These are phyloP conservation scores for Calonectria pseudoturangicola DNA, from an alignment of 2,329 filamentous ascomycete genomes.

Conservation along the genomic window DNA sequence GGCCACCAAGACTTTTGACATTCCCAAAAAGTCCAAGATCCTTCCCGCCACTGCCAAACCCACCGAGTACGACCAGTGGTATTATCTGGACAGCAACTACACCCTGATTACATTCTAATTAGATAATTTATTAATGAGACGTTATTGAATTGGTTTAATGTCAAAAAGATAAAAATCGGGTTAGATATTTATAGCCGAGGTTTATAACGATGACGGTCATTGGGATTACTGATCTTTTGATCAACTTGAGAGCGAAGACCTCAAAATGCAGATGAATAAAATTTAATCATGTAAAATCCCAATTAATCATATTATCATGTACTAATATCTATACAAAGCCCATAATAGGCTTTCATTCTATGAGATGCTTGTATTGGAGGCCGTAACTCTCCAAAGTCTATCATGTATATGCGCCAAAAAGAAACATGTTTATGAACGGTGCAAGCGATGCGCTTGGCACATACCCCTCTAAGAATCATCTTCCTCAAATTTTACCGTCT, in stretches of 20 bases:
- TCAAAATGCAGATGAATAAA: neutral
- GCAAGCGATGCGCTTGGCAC: neutral
- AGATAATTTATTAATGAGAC: neutral
- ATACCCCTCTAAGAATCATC: neutral
- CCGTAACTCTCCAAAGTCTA: neutral
- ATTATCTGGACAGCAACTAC: conserved; percentile 60
- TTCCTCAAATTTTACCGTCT: conserved; percentile 56
- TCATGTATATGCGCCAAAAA: conserved; percentile 4
- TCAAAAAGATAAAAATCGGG: neutral
- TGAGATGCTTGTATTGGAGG: neutral
- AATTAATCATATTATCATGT: neutral
- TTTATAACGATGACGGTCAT: neutral
- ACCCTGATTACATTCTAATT: conserved; percentile 55
- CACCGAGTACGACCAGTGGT: conserved; percentile 60
- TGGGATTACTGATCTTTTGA: neutral
- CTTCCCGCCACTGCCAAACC: conserved; percentile 57
- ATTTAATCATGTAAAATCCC: neutral
- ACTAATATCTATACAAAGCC: neutral
- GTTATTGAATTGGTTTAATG: neutral
- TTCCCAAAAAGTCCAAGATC: conserved; percentile 57
- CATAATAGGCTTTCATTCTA: neutral
- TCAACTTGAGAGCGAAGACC: neutral
- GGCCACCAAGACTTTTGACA: conserved; percentile 56
- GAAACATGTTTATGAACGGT: neutral
- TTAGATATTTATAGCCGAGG: neutral